Evolutionary conservation across 768 basidiomycete species (phyloP).

Genomic region (Phaeotremella skinneri): DNA sequence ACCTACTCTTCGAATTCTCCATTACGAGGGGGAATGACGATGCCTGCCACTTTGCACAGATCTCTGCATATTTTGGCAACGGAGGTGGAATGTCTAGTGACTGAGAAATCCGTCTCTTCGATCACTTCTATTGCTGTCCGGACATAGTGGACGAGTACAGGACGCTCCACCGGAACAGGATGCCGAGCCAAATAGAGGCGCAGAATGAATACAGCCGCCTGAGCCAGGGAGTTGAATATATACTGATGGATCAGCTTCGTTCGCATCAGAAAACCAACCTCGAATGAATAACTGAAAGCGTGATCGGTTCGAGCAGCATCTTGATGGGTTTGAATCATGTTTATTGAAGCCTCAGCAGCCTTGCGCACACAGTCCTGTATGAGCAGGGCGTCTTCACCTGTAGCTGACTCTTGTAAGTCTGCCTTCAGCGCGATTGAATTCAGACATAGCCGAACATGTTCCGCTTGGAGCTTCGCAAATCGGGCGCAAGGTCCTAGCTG

Average conservation of each 20-base stretch:
- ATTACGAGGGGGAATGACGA: constrained; percentile 11
- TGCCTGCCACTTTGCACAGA: constrained; percentile 18
- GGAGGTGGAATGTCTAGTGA: constrained; percentile 17
- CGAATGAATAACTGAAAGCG: constrained; percentile 25
- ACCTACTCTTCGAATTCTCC: not conserved
- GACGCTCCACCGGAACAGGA: constrained; percentile 13
- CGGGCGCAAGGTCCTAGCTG: constrained; percentile 18
- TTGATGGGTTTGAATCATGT: constrained; percentile 20
- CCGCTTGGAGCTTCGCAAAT: constrained; percentile 22
- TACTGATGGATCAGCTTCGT: constrained; percentile 12
- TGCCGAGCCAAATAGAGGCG: constrained; percentile 12
- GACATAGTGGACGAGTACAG: constrained; percentile 17
- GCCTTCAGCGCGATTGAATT: constrained; percentile 26
- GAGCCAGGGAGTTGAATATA: constrained; percentile 20
- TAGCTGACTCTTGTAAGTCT: constrained; percentile 10
- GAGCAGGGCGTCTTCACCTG: constrained; percentile 1
- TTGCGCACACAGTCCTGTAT: constrained; percentile 11
- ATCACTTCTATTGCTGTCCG: constrained; percentile 19
- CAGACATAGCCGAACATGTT: constrained; percentile 29
- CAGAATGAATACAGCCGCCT: constrained; percentile 27
- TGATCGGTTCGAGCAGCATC: constrained; percentile 19
- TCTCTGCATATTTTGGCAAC: constrained; percentile 19
- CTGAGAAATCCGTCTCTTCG: constrained; percentile 26
- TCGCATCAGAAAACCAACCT: constrained; percentile 11
- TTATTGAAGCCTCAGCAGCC: constrained; percentile 22